Conservation (phyloP, 1,284 basidiomycete species). For the Ustilago bromivora region DNA sequence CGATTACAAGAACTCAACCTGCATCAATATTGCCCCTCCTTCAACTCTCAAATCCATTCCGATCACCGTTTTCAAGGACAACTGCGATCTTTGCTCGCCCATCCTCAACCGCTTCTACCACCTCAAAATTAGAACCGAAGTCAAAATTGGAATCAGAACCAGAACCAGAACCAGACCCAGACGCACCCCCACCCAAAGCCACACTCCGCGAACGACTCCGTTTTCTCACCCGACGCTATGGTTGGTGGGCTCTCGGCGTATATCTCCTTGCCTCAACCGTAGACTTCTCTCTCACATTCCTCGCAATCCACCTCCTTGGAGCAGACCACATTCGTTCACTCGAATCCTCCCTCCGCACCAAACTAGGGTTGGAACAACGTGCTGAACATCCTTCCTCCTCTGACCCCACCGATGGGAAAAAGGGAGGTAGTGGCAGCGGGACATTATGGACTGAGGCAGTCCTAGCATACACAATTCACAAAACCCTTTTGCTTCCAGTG, state of each 20-base stretch:
- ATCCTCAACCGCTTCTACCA: not conserved
- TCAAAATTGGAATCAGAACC: not conserved
- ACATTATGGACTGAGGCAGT: conserved; percentile 86
- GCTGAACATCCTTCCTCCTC: conserved; percentile 16
- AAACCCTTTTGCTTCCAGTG: conserved; percentile 90
- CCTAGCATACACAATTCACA: conserved; percentile 94
- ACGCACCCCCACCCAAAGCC: conserved; percentile 40
- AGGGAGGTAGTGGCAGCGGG: conserved; percentile 5
- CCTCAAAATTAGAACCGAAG: not conserved
- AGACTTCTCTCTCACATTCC: conserved; percentile 76
- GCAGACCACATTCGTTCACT: conserved; percentile 86
- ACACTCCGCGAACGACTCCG: conserved; percentile 54
- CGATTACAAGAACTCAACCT: not conserved
- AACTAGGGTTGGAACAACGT: conserved; percentile 61
- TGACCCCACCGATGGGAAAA: not conserved
- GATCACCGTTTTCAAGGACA: not conserved
- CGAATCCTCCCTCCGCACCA: conserved; percentile 73
- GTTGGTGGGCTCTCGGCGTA: conserved; percentile 68
- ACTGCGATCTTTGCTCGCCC: not conserved
- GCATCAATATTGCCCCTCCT: not conserved
- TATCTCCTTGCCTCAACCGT: conserved; percentile 57
- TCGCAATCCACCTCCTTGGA: conserved; percentile 85
- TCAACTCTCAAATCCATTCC: not conserved
- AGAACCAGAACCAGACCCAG: conserved; percentile 14
- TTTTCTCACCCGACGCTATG: conserved; percentile 62